Evolutionary conservation across 2,329 filamentous ascomycete species (phyloP), one percentile per base, ranked within the genome.

Genomic region (Hymenoscyphus repandus): DNA sequence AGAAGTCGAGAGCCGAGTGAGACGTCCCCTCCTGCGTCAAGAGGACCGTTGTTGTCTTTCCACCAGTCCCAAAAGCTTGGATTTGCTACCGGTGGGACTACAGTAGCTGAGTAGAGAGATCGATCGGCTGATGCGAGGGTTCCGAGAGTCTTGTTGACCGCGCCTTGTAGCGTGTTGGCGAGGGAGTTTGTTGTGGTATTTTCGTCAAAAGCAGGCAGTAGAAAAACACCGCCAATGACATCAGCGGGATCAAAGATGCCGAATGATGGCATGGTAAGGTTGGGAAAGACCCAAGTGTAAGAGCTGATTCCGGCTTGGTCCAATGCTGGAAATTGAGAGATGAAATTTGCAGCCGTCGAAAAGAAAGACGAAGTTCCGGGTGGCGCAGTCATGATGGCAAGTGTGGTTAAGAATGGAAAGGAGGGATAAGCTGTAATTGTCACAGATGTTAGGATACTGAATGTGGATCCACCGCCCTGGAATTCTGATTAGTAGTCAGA

Each of bases 401-500:
- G 44, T 55, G 70, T 53, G 37, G 70, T 40, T 5, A 54, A 30
- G 37, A 59, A 52, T 9, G 27, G 34, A 0, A 62, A 62, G 1
- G 72, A 73, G 0, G 73, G 72, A 56, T 78, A 70, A 0, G 77
- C 75, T 53, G 75, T 74, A 12, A 79, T 63, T 0, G 80, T 84
- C 33, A 83, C 68, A 0, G 77, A 80, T 1, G 74, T 75, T 18
- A 85, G 72, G 1, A 85, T 71, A 0, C 78, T 81, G 59, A 82
- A 86, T 0, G 79, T 84, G 17, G 75, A 77, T 1, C 78, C 79
- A 2, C 80, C 79, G 5, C 79, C 79, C 75, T 77, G 13, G 7
- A n/a, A 12, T 9, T 18, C 11, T 51, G 12, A 45, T 33, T 32
- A 11, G 9, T 4, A 6, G 3, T 12, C 6, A 7, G 11, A 22